Conservation (phyloP, 306 rosid genomes). For the Prosopis cineraria region DNA sequence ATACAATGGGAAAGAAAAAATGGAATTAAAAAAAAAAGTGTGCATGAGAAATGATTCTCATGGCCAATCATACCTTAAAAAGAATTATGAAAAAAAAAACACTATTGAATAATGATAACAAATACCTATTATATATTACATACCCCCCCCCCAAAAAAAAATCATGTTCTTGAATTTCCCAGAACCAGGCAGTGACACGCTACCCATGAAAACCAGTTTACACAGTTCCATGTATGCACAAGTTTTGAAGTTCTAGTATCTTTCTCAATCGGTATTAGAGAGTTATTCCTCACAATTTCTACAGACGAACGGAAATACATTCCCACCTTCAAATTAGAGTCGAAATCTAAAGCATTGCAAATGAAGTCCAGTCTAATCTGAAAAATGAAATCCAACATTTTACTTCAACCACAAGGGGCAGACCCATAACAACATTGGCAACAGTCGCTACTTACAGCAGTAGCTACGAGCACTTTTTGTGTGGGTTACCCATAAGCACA, state of each 20-base stretch:
- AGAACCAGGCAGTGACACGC: slow-evolving; percentile 14
- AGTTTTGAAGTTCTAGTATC: background rate
- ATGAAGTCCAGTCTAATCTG: background rate
- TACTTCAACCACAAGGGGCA: slow-evolving; percentile 9
- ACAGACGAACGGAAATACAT: background rate
- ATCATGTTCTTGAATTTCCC: no score
- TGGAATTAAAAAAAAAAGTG: background rate
- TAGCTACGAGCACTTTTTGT: background rate
- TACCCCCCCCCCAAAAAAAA: no score
- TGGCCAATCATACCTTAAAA: background rate
- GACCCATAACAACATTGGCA: background rate
- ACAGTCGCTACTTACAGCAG: background rate
- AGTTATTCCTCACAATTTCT: background rate
- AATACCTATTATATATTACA: background rate
- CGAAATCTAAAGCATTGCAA: slow-evolving; percentile 20
- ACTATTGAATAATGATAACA: background rate
- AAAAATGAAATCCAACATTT: slow-evolving; percentile 14
- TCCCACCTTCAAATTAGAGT: slow-evolving; percentile 24
- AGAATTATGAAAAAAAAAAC: background rate
- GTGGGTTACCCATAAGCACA: slow-evolving; percentile 22
- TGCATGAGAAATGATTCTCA: background rate
- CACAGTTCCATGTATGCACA: background rate
- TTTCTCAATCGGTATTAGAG: background rate
- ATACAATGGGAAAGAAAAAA: slow-evolving; percentile 10
- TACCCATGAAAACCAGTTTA: background rate